These are phyloP conservation scores for Zygotorulaspora florentina DNA, from an alignment of 805 yeast species.

Conservation along the genomic window DNA sequence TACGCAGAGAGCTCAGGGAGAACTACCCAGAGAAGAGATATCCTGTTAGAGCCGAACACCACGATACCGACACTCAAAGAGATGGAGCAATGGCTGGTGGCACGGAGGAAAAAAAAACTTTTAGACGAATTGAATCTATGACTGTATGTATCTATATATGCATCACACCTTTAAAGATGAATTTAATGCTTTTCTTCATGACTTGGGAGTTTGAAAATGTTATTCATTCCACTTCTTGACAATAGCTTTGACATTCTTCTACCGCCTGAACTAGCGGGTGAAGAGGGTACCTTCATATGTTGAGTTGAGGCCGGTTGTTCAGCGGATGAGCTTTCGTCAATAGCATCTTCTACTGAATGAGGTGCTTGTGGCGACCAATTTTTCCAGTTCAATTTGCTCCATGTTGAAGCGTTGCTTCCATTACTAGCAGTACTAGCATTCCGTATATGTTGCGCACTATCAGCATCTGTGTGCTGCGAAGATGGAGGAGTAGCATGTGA, in stretches of 20 bases:
- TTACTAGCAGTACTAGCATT: slow-evolving; percentile 22
- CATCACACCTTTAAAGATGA: neutral
- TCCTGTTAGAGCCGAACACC: slow-evolving; percentile 1
- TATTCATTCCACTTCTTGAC: slow-evolving; percentile 29
- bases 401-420: slow-evolving; percentile 18
- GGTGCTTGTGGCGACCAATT: slow-evolving; percentile 13
- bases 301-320: slow-evolving; percentile 6
- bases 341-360: slow-evolving; percentile 2
- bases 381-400: slow-evolving; percentile 19
- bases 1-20: slow-evolving; percentile 14
- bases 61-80: slow-evolving; percentile 37
- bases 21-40: neutral
- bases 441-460: slow-evolving; percentile 6
- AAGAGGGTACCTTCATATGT: slow-evolving; percentile 7
- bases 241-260: slow-evolving; percentile 28
- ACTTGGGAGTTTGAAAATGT: slow-evolving; percentile 25
- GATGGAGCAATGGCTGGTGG: slow-evolving; percentile 45
- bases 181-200: slow-evolving; percentile 18
- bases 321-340: slow-evolving; percentile 4
- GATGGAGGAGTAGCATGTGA: slow-evolving; percentile 5
- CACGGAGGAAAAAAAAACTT: slow-evolving; percentile 42
- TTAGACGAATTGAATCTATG: slow-evolving; percentile 27
- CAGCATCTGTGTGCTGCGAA: slow-evolving; percentile 1
- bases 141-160: neutral
- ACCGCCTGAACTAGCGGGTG: slow-evolving; percentile 16